Conservation (phyloP, 192 early-diverging fungal genomes). For the Coemansia sp. region DNA sequence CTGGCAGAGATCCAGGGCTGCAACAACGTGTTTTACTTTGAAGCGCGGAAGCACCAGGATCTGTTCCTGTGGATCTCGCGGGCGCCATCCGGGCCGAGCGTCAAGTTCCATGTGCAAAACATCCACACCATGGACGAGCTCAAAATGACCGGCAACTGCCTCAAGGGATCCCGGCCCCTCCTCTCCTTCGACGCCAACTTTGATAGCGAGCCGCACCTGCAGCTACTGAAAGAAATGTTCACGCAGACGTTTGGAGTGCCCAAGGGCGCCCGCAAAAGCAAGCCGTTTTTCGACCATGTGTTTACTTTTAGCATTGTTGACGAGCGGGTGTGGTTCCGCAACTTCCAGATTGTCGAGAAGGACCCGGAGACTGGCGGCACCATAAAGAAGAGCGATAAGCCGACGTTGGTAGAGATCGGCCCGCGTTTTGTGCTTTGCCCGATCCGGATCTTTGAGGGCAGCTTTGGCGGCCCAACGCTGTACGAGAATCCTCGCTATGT, state of each 20-base stretch:
- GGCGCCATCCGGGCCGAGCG: constrained; percentile 91
- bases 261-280: constrained; percentile 80
- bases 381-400: constrained; percentile 62
- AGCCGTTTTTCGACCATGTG: constrained; percentile 97
- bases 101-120: constrained; percentile 94
- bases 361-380: constrained; percentile 57
- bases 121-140: constrained; percentile 99
- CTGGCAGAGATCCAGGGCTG: constrained; percentile 95
- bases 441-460: constrained; percentile 93
- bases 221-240: constrained; percentile 92
- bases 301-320: constrained; percentile 84
- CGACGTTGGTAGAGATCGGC: constrained; percentile 90
- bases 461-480: constrained; percentile 88
- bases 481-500: constrained; percentile 89
- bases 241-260: constrained; percentile 90
- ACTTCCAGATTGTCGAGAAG: constrained; percentile 88
- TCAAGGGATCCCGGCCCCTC: constrained; percentile 94
- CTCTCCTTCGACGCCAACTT: constrained; percentile 94
- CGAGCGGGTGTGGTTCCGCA: constrained; percentile 92
- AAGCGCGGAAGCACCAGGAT: constrained; percentile 88
- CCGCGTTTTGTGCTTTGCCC: constrained; percentile 93
- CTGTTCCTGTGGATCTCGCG: constrained; percentile 94
- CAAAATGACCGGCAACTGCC: constrained; percentile 96
- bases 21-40: constrained; percentile 97
- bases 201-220: constrained; percentile 79